phyloP scores from a whole-genome alignment of 257 asterid genomes.

The Mitragyna speciosa region DNA sequence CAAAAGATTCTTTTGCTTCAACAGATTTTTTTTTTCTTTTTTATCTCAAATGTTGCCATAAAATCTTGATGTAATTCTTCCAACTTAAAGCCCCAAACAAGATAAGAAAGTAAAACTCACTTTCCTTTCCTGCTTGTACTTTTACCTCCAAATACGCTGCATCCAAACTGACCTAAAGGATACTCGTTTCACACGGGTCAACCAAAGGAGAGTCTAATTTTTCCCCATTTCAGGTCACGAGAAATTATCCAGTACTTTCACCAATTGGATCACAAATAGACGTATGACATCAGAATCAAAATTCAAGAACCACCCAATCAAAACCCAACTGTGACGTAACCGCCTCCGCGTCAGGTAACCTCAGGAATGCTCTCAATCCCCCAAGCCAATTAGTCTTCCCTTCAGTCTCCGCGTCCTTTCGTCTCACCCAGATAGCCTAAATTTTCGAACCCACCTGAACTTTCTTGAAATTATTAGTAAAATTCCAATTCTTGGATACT shows the following conservation, averaged over 20 bases:
- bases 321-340: not conserved
- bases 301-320: constrained; percentile 19
- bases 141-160: too few species aligned
- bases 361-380: not conserved
- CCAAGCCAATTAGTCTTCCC: not conserved
- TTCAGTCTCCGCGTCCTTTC: not conserved
- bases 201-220: too few species aligned
- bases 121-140: too few species aligned
- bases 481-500: too few species aligned
- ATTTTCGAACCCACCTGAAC: not conserved
- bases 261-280: not conserved
- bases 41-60: too few species aligned
- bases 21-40: too few species aligned
- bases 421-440: not conserved
- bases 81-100: too few species aligned
- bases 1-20: too few species aligned
- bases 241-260: not conserved
- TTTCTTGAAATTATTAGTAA: not conserved
- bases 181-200: too few species aligned
- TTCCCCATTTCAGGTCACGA: not conserved
- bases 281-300: not conserved
- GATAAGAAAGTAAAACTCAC: too few species aligned
- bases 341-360: not conserved
- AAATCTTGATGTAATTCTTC: too few species aligned
- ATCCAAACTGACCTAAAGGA: too few species aligned